Evolutionary conservation across 2,329 filamentous ascomycete genomes (phyloP), one percentile per base, ranked within the genome.

Genomic region (Ascochyta rabiei): DNA sequence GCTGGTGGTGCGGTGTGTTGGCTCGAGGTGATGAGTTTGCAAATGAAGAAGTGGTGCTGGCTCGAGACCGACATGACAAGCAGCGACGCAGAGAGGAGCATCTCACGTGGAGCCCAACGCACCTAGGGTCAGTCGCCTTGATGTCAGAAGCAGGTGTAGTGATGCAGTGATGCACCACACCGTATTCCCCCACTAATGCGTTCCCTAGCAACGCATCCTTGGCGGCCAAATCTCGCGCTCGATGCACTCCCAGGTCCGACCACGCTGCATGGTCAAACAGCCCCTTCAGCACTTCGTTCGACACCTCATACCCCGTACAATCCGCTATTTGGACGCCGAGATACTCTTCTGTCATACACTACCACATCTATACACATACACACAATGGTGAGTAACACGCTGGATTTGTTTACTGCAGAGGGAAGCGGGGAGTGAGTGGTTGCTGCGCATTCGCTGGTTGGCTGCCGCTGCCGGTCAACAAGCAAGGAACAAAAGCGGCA

Each of bases 201-300:
- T 55, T 52, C 48, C 53, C 53, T 56, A 51, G 48, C 51, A 55
- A 50, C 53, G 42, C 35, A n/a, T 13, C 31, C 59, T 66, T 60
- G 57, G 63, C 65, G 55, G 51, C 37, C 55, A 63, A 56, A 51
- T 54, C 54, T 48, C 48, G 61, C 68, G 67, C 68, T 65, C 60
- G 64, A 64, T 58, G 59, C 66, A 66, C 61, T 47, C 23, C 44
- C 54, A 60, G 67, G 56, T 52, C 59, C 48, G 38, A 40, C 19
- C 38, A 48, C 48, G 44, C 35, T 53, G 40, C 38, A 33, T 41
- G 41, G 43, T 54, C 55, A 57, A 53, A 50, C 55, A 62, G 51
- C 57, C 60, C 60, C 59, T 53, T 57, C 57, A 28, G 50, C 48
- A 40, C 38, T 45, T 45, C 46, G 50, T 49, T 35, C 41, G 41